Conservation (phyloP, 1,284 basidiomycete species). For the Ustilago xerochloae region DNA sequence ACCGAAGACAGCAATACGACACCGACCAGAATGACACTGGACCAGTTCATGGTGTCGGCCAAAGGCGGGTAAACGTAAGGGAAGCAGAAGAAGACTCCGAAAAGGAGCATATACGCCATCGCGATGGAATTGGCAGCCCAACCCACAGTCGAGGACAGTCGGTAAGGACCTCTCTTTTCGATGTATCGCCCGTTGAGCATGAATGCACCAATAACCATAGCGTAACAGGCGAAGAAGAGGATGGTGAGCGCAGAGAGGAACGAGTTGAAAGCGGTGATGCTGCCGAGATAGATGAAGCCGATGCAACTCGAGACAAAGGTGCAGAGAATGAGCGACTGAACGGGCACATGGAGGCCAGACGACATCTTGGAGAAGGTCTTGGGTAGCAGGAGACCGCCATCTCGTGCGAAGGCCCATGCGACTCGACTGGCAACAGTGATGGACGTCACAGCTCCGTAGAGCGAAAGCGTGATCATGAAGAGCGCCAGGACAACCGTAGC, state of each 20-base stretch:
- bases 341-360: conserved; percentile 21
- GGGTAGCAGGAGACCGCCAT: conserved; percentile 24
- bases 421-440: conserved; percentile 33
- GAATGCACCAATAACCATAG: conserved; percentile 29
- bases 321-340: conserved; percentile 27
- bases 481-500: conserved; percentile 33
- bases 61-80: conserved; percentile 23
- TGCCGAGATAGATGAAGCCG: conserved; percentile 36
- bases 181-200: conserved; percentile 36
- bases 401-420: conserved; percentile 35
- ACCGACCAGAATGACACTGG: conserved; percentile 33
- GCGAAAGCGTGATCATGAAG: conserved; percentile 32
- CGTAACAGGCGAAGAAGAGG: conserved; percentile 37
- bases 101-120: conserved; percentile 32
- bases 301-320: conserved; percentile 31
- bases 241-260: conserved; percentile 36
- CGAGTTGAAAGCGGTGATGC: conserved; percentile 40
- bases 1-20: conserved; percentile 22
- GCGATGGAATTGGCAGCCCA: conserved; percentile 28
- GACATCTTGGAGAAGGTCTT: conserved; percentile 26
- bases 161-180: conserved; percentile 19
- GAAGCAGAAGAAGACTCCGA: conserved; percentile 38
- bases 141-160: conserved; percentile 12
- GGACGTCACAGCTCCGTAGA: conserved; percentile 34
- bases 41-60: conserved; percentile 33